Percentiles rank a stretch among this genome's conserved stretches.
phyloP scores from a whole-genome alignment of 768 basidiomycete genomes.

The Pholiota conissans region DNA sequence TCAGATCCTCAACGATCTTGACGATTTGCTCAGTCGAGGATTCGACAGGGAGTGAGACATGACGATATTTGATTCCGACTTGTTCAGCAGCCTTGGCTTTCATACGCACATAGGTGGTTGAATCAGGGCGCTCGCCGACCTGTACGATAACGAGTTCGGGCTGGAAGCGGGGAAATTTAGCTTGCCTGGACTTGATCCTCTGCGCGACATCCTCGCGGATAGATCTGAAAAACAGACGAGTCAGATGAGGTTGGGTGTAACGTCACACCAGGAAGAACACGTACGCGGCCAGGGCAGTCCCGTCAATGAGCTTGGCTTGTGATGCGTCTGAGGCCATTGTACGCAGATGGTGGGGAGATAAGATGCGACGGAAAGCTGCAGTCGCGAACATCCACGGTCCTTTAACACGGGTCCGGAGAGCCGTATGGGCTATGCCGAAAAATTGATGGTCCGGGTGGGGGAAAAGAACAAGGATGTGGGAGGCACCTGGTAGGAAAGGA shows the following conservation, averaged over 20 bases:
- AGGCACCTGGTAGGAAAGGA: background rate
- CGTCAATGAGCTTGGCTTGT: constrained; percentile 69
- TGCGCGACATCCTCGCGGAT: constrained; percentile 77
- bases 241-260: constrained; percentile 6
- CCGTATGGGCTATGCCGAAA: constrained; percentile 10
- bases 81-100: constrained; percentile 95
- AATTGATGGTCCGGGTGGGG: constrained; percentile 4
- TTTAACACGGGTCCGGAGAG: constrained; percentile 19
- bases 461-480: background rate
- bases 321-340: constrained; percentile 35
- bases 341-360: constrained; percentile 37
- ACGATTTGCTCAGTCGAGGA: constrained; percentile 77
- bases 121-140: constrained; percentile 91
- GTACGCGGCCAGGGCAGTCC: constrained; percentile 82
- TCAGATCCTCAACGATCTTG: constrained; percentile 75
- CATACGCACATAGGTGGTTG: constrained; percentile 93
- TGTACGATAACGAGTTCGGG: constrained; percentile 92
- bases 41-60: constrained; percentile 71
- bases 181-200: constrained; percentile 63
- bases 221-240: constrained; percentile 47
- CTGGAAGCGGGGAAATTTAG: constrained; percentile 81
- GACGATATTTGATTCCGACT: constrained; percentile 85
- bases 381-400: constrained; percentile 16
- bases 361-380: constrained; percentile 25
- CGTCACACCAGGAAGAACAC: constrained; percentile 18